These are phyloP conservation scores for Boletus coccyginus DNA, from an alignment of 768 basidiomycete genomes.

Conservation along the genomic window DNA sequence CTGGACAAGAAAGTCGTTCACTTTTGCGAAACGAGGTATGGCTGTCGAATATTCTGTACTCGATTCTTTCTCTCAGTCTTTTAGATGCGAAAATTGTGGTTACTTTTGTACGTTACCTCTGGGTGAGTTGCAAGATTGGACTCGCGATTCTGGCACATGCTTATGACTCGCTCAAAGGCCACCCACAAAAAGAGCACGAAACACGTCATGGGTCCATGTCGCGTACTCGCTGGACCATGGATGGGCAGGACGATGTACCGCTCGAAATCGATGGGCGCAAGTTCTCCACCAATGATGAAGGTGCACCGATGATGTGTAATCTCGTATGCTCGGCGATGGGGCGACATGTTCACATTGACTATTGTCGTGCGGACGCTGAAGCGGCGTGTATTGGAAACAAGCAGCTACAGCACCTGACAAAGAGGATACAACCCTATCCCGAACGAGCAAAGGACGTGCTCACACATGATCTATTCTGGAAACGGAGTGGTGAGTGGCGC, in stretches of 20 bases:
- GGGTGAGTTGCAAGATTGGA: slow-evolving; percentile 31
- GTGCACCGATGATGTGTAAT: slow-evolving; percentile 64
- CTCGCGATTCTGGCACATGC: rapidly evolving
- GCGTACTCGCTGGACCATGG: slow-evolving; percentile 52
- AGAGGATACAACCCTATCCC: too few species aligned
- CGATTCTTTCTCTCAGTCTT: not conserved
- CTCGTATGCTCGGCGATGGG: slow-evolving; percentile 56
- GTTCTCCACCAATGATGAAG: slow-evolving; percentile 52
- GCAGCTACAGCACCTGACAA: too few species aligned
- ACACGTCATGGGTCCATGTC: slow-evolving; percentile 66
- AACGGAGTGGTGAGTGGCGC: slow-evolving; percentile 45
- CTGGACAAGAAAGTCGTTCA: slow-evolving; percentile 45
- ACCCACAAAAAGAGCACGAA: slow-evolving; percentile 58
- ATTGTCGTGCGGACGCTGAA: slow-evolving; percentile 50
- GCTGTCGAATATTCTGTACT: not conserved
- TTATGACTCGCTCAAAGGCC: slow-evolving; percentile 37
- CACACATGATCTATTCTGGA: slow-evolving; percentile 34
- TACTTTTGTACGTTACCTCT: slow-evolving; percentile 59
- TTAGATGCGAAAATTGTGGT: slow-evolving; percentile 52
- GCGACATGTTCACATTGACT: slow-evolving; percentile 55
- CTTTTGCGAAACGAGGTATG: slow-evolving; percentile 51
- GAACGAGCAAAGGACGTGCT: too few species aligned
- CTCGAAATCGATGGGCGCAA: slow-evolving; percentile 55
- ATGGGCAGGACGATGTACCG: slow-evolving; percentile 46
- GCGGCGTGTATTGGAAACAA: too few species aligned